Percentiles rank a stretch among this genome's conserved stretches.
phyloP scores from a whole-genome alignment of 2,329 filamentous ascomycete genomes.

The Verticillium klebahnii region DNA sequence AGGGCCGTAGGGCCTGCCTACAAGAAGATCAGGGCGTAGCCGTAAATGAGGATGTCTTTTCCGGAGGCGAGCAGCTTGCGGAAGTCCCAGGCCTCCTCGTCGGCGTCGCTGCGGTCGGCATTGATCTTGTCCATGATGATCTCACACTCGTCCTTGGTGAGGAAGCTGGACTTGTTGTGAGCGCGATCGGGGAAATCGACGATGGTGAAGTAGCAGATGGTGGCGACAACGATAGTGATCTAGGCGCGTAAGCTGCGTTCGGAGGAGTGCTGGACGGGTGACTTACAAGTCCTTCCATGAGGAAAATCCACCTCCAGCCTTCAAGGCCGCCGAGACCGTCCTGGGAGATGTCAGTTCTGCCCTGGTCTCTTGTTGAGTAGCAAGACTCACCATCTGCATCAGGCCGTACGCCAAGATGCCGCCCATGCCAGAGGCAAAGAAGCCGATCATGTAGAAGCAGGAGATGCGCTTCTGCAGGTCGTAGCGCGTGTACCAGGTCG shows the following conservation, averaged over 20 bases:
- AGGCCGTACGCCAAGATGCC: constrained; percentile 15
- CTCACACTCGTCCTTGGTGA: constrained; percentile 48
- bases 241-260: background rate
- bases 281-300: constrained; percentile 61
- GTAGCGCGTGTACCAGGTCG: constrained; percentile 62
- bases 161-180: background rate
- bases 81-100: constrained; percentile 64
- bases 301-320: constrained; percentile 60
- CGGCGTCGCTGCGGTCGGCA: constrained; percentile 57
- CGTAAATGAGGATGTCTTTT: background rate
- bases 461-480: constrained; percentile 57
- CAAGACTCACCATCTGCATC: constrained; percentile 23
- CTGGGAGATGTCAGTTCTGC: constrained; percentile 26
- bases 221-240: constrained; percentile 30
- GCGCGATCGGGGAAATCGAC: constrained; percentile 1
- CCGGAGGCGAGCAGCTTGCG: constrained; percentile 37
- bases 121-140: constrained; percentile 65
- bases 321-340: constrained; percentile 46
- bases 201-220: constrained; percentile 34
- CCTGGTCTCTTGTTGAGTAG: too few species aligned
- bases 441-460: constrained; percentile 20
- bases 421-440: constrained; percentile 15
- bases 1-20: background rate
- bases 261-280: too few species aligned
- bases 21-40: constrained; percentile 2